phyloP scores from a whole-genome alignment of 2,329 filamentous ascomycete species.

The Colletotrichum sp. region DNA sequence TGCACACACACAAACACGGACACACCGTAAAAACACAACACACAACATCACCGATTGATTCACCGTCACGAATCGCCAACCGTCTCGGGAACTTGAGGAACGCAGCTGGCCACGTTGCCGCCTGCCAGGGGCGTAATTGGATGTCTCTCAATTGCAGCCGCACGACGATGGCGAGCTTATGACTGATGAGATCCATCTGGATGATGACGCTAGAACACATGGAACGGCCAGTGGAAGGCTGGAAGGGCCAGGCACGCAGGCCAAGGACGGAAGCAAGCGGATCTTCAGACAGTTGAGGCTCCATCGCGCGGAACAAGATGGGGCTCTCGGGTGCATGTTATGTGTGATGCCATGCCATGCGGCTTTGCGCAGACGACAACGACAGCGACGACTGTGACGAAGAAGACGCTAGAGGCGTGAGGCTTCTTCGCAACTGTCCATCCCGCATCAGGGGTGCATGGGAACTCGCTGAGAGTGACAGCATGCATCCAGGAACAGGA shows the following conservation, averaged over 20 bases:
- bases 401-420: neutral
- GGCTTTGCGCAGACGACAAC: slow-evolving; percentile 1
- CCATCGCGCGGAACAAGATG: slow-evolving; percentile 17
- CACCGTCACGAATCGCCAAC: neutral
- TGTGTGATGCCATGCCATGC: neutral
- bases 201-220: slow-evolving; percentile 9
- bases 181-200: slow-evolving; percentile 22
- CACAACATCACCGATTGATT: neutral
- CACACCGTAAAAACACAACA: neutral
- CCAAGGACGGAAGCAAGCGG: slow-evolving; percentile 21
- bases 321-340: slow-evolving; percentile 1
- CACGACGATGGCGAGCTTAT: slow-evolving; percentile 19
- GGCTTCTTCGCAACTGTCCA: neutral
- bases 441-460: neutral
- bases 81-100: neutral
- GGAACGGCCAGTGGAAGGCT: slow-evolving; percentile 17
- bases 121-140: neutral
- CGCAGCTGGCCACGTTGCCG: slow-evolving; percentile 9
- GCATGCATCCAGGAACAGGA: slow-evolving; percentile 4
- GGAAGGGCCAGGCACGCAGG: slow-evolving; percentile 4
- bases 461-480: neutral
- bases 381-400: neutral
- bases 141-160: neutral
- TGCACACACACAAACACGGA: neutral
- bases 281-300: slow-evolving; percentile 6